Base-by-base conservation (phyloP, 768 basidiomycete genomes). In the Termitomyces sp. region DNA sequence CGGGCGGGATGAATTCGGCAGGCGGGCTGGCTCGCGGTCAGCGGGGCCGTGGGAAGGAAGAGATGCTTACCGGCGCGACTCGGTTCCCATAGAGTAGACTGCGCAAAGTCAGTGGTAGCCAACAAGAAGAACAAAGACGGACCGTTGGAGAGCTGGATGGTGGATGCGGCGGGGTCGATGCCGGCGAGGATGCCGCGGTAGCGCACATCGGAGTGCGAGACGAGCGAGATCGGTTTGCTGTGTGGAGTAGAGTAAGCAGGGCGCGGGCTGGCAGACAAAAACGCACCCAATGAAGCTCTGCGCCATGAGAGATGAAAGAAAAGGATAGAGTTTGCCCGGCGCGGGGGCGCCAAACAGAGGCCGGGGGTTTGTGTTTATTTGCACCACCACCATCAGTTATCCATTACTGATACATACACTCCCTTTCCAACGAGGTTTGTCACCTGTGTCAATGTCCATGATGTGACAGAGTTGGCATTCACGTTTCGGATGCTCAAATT, bases 81-180 rank as follows among this genome's bases (percentile, higher is more conserved):
- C 92, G 1, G 92, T 94, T 37, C 92, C 92, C 90, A 93, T 91
- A 41, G 91, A 93, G 68, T 79, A 92, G 41, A 94, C 92, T 82
- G 55, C 8, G 45, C 22, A 49, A 1, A 26, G 45, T 62, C 16
- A 59, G 57, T 13, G 16, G 8, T 2, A 8, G 9, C 8, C 7
- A n/a, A 2, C 7, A 5, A 5, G 18, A 12, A 44, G 13, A 20
- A 4, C 13, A 24, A 16, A 20, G 7, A 57, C 77, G 44, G 60
- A 91, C 92, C 92, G 80, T 92, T 92, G 33, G 88, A 90, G 37
- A 94, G 81, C 69, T 90, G 88, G 62, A 94, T 94, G 4, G 92
- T 94, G 12, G 90, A 91, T 51, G 88, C 88, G 60, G 76, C 81
- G 34, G 92, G 87, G 74, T 93, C 90, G 66, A 94, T 92, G 39